Percentiles rank a stretch among this genome's conserved stretches.
Evolutionary conservation across 2,329 filamentous ascomycete species (phyloP).

Genomic region (Ophiostoma pallidulum): DNA sequence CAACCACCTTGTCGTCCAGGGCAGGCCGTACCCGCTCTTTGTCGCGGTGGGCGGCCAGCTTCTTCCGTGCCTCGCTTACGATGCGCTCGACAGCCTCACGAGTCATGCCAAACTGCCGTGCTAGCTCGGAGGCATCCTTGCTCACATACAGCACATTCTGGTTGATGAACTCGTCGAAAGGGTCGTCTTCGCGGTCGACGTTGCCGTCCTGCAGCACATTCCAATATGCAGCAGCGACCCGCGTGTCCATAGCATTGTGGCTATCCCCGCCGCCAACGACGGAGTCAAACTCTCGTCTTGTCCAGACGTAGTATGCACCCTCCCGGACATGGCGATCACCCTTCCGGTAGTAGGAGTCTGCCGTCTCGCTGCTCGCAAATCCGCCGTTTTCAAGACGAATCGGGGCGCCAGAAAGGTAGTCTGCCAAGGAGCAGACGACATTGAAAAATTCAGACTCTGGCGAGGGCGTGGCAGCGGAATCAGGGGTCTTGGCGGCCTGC

Average conservation of each 20-base stretch:
- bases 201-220: conserved; percentile 79
- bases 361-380: conserved; percentile 82
- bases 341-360: conserved; percentile 68
- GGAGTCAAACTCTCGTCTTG: conserved; percentile 71
- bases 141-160: conserved; percentile 78
- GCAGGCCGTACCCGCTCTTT: conserved; percentile 65
- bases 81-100: conserved; percentile 59
- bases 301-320: conserved; percentile 94
- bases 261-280: conserved; percentile 46
- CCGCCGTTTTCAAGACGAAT: conserved; percentile 61
- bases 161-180: conserved; percentile 87
- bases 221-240: conserved; percentile 75
- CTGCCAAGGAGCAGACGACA: conserved; percentile 69
- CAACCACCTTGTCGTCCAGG: conserved; percentile 80
- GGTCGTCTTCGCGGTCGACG: conserved; percentile 70
- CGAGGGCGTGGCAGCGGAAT: not conserved
- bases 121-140: conserved; percentile 58
- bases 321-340: conserved; percentile 75
- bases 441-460: conserved; percentile 63
- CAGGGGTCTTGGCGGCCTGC: conserved; percentile 13
- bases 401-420: conserved; percentile 69
- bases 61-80: conserved; percentile 56
- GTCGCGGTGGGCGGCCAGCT: conserved; percentile 62
- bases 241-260: conserved; percentile 47
- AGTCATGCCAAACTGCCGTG: conserved; percentile 63